Evolutionary conservation across 371 early-diverging fungal species (phyloP), one percentile per base, ranked within the genome.

Genomic region (Mucor velutinosus): DNA sequence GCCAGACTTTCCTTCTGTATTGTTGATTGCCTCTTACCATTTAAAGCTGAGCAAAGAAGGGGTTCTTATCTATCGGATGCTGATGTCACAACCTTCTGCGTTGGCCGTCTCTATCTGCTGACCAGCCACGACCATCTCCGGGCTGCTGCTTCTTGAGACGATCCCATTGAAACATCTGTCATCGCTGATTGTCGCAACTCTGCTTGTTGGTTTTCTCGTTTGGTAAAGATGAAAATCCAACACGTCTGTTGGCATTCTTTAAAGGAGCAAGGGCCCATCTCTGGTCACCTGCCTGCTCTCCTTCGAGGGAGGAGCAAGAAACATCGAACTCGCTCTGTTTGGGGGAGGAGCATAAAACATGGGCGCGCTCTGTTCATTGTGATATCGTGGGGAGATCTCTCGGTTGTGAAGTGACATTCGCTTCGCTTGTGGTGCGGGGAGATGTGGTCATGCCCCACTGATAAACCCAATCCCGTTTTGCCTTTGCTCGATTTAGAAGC

Each of bases 291-390:
- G 25, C 29, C 2, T 15, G 21, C 27, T 51, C 7, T 51, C 51
- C 23, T 55, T 29, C 7, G 11, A 15, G 55, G 30, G 55, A 29
- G 29, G 29, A 55, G 55, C 29, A 55, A 10, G 29, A 55, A 55
- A 55, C 23, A 55, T 21, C 10, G 10, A 23, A 10, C n/a, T 51
- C 21, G 43, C 43, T 43, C 21, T 21, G 7, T 51, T 51, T 1
- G 51, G 51, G 51, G 51, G 19, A 51, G 51, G 51, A 51, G 51
- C 51, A 29, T 27, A 56, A 21, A 56, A 56, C 30, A 56, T 56
- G 56, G 56, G 12, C 35, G 58, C n/a, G 33, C 35, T 33, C 21
- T 47, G 21, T 0, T 47, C 21, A 8, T 19, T 23, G 3, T 47
- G 47, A 19, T 19, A 47, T 10, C 19, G 7, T 2, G 21, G 10